Evolutionary conservation across 441 rosid species (phyloP).

Genomic region (Populus hybrid): DNA sequence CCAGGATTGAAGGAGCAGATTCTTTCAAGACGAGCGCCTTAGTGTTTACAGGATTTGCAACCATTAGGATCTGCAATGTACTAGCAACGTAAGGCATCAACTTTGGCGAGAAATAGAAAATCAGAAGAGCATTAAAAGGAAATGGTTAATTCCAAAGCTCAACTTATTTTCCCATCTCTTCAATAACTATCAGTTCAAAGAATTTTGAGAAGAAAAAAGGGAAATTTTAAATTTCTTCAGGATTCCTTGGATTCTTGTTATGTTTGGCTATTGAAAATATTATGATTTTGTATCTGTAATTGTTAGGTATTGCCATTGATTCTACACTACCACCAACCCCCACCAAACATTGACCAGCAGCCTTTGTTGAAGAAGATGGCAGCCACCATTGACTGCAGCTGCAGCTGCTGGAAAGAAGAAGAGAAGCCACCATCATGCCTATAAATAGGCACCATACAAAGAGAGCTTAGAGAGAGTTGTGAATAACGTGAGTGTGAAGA

Average conservation of each 20-base stretch:
- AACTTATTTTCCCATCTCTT: background rate
- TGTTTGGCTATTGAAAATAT: background rate
- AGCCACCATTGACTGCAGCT: no score
- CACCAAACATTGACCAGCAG: no score
- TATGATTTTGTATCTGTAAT: background rate
- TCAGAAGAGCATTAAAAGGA: background rate
- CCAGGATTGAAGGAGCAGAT: slow-evolving; percentile 84
- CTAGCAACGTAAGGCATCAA: background rate
- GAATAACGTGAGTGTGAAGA: no score
- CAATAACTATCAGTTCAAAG: background rate
- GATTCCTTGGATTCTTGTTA: background rate
- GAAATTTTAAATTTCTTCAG: no score
- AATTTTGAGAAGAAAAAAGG: no score
- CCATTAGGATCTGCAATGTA: slow-evolving; percentile 64
- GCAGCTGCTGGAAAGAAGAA: no score
- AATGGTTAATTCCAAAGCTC: background rate
- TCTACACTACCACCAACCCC: no score
- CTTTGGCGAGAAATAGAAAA: background rate
- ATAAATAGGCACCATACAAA: no score
- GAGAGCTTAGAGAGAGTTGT: no score
- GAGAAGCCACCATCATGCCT: no score
- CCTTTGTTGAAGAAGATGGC: no score
- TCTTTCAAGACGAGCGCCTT: slow-evolving; percentile 91
- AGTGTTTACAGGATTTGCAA: slow-evolving; percentile 90
- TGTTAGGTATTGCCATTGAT: no score